Conservation (phyloP, 106 monocot genomes). For the Vanilla planifolia region DNA sequence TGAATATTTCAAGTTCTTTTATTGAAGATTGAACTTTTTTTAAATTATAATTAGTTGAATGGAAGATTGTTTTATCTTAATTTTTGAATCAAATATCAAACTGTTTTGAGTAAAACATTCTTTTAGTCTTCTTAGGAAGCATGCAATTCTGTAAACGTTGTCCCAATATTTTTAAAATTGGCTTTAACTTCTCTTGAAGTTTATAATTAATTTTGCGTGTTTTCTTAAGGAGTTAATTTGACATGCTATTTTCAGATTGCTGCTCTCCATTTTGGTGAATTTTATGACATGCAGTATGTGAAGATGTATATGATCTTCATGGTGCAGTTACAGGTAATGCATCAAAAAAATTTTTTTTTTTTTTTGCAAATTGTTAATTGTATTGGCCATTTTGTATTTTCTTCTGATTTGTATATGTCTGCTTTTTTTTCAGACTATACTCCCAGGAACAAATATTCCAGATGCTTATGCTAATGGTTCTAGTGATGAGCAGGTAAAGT, state of each 20-base stretch:
- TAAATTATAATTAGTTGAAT: no score
- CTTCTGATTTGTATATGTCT: not conserved
- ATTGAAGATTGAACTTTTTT: no score
- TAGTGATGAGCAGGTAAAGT: constrained; percentile 76
- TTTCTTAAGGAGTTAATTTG: not conserved
- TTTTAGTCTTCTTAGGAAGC: not conserved
- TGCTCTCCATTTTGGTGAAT: constrained; percentile 93
- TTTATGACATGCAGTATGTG: constrained; percentile 83
- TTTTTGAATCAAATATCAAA: no score
- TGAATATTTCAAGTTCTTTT: not conserved
- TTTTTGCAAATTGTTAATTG: not conserved
- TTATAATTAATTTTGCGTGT: not conserved
- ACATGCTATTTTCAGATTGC: constrained; percentile 58
- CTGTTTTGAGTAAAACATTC: no score
- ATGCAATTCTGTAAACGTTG: not conserved
- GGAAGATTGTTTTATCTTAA: no score
- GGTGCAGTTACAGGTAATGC: constrained; percentile 80
- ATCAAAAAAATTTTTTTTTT: not conserved
- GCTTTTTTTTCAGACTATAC: constrained; percentile 45
- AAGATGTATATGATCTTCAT: constrained; percentile 95
- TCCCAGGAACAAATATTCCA: constrained; percentile 87
- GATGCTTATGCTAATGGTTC: constrained; percentile 98
- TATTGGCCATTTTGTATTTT: not conserved
- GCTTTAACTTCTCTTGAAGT: not conserved
- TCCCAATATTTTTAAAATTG: no score